Conservation (phyloP, 805 yeast species). For the Clavispora carvajalis region DNA sequence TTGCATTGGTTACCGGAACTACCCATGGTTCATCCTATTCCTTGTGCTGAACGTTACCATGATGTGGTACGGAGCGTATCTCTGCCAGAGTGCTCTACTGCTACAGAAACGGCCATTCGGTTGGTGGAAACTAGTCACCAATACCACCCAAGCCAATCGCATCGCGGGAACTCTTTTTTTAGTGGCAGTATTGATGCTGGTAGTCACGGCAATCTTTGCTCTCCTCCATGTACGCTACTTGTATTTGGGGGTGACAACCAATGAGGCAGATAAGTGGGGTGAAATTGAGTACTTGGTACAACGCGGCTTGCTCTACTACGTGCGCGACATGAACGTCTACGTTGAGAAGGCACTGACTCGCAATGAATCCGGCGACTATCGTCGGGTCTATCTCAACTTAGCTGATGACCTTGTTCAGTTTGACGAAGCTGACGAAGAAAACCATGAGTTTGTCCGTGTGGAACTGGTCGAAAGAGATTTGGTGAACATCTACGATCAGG, state of each 20-base stretch:
- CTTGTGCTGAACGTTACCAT: constrained; percentile 38
- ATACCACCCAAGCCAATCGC: constrained; percentile 29
- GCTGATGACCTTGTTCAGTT: constrained; percentile 20
- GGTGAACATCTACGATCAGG: constrained; percentile 45
- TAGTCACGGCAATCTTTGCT: constrained; percentile 39
- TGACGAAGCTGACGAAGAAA: constrained; percentile 6
- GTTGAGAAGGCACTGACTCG: constrained; percentile 20
- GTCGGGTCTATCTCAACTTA: constrained; percentile 25
- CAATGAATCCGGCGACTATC: constrained; percentile 6
- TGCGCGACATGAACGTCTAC: constrained; percentile 8
- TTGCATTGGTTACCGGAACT: constrained; percentile 69
- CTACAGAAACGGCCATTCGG: constrained; percentile 5
- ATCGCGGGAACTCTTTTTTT: constrained; percentile 40
- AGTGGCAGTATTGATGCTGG: constrained; percentile 39
- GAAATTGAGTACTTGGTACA: constrained; percentile 38
- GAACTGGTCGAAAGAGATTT: constrained; percentile 25
- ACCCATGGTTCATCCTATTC: constrained; percentile 54
- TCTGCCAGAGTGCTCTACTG: constrained; percentile 25
- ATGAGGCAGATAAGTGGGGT: constrained; percentile 70
- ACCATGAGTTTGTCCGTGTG: constrained; percentile 14
- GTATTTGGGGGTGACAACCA: constrained; percentile 67
- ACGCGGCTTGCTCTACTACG: constrained; percentile 11
- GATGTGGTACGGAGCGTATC: constrained; percentile 37
- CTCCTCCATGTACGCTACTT: constrained; percentile 38
- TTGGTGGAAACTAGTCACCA: constrained; percentile 18